Evolutionary conservation across 345 rosid genomes (phyloP), one percentile per base, ranked within the genome.

Genomic region (Cardamine resedifolia): DNA sequence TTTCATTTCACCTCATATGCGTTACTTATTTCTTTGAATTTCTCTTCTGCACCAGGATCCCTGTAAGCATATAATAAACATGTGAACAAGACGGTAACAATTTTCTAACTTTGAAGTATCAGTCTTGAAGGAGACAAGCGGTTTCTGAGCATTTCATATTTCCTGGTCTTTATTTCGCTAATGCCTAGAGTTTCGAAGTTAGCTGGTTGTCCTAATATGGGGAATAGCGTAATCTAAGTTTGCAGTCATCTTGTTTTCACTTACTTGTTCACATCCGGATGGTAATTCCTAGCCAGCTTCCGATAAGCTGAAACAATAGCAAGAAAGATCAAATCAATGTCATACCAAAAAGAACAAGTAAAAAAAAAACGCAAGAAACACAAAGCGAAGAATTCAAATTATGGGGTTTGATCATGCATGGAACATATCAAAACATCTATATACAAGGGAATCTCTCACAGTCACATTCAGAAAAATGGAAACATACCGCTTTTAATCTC

Each of bases 191-290:
- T 41, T 52, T 6, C 20, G 6, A 62, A 62, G 45, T 45, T 61
- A 39, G 24, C 52, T 48, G 50, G 39, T 59, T 60, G 12, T 26
- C 36, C 26, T 10, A 60, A 38, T 24, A 26, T 34, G 58, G 15
- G 28, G 15, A n/a, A 50, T 30, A 66, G 10, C 24, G n/a, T 3
- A 34, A 36, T 3, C 38, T 38, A 16, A n/a, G 36, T 24, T 34
- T 51, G 15, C n/a, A 34, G 33, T 21, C 23, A 39, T 67, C 19
- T 38, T 55, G 18, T 1, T 41, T 18, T 30, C 39, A 83, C 96
- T 87, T 68, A 96, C 98, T 96, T 96, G 86, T 96, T 96, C 64
- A 96, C 98, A 78, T 96, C 99, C 2, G 97, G 99, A 83, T 96
- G 99, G 75, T 83, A 90, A 80, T 69, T 92, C 82, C 99, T 86